Evolutionary conservation across 495 filamentous ascomycete species (phyloP), one percentile per base, ranked within the genome.

Genomic region (Penicillium waksmanii): DNA sequence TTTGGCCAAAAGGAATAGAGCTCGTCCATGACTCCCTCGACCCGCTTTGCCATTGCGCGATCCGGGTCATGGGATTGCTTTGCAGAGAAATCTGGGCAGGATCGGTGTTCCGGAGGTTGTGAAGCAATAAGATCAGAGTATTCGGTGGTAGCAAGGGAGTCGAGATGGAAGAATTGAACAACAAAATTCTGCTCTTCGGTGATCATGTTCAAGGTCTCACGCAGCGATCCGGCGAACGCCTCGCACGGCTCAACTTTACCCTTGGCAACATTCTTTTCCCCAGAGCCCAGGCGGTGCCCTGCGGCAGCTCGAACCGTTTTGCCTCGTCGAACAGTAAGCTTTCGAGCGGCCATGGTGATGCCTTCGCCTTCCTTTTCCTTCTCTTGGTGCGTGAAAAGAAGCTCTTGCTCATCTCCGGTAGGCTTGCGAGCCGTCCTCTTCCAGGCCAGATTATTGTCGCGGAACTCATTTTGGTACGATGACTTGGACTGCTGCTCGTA

Each of bases 151-250:
- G 89, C 84, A 12, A 91, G 78, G 15, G 92, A 95, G 35, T 86
- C 89, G 9, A 95, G 82, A 56, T 96, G 92, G 79, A 97, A 98
- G 74, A 96, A 95, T 55, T 95, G 90, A 21, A 96, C 86, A 27
- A 96, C 77, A 65, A 97, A 98, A 67, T 97, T 97, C 71, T 98
- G 94, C 76, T 98, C 94, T 60, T 89, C 89, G 50, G 89, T 87
- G 40, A 97, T 85, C 57, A 95, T 83, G 19, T 85, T 87, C 47
- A 91, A 73, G 55, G 90, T 84, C 71, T 96, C 91, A 50, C 89
- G 86, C 44, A 97, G 77, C 15, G 87, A 84, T 35, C 89, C 89
- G 2, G 86, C 80, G 73, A 96, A 96, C n/a, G 87, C 88, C 75
- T 97, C 94, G 58, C 85, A 92, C 1, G 90, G 84, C 40, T 90